A percentile compares a stretch with the other conserved stretches of the same genome.
These are phyloP conservation scores for Coniochaeta prunicola DNA, from an alignment of 2,329 filamentous ascomycete genomes.

Conservation along the genomic window DNA sequence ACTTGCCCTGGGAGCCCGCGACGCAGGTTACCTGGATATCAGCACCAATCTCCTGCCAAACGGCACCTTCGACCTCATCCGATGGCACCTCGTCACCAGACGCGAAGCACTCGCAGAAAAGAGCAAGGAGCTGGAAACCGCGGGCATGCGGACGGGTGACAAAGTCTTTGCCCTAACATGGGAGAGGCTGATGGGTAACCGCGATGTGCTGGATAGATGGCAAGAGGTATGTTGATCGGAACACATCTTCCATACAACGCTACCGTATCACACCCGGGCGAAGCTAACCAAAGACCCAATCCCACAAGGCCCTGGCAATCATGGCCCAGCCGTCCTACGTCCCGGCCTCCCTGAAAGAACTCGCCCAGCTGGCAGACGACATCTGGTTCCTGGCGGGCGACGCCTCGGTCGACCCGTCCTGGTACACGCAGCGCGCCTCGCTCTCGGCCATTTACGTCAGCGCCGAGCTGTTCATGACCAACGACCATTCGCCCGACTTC, in stretches of 20 bases:
- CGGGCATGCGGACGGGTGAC: conserved; percentile 31
- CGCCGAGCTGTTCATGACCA: conserved; percentile 90
- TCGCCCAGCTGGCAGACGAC: conserved; percentile 80
- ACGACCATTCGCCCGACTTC: conserved; percentile 68
- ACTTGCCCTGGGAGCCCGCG: conserved; percentile 70
- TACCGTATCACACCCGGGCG: background rate
- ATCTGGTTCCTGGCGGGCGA: conserved; percentile 45
- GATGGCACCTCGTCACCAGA: conserved; percentile 65
- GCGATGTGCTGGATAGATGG: conserved; percentile 66
- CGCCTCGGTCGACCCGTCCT: conserved; percentile 65
- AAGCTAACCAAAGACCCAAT: background rate
- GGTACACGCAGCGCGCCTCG: conserved; percentile 65
- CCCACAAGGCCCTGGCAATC: conserved; percentile 66
- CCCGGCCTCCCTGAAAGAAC: conserved; percentile 67
- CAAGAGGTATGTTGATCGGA: conserved; percentile 62
- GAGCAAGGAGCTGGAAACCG: conserved; percentile 30
- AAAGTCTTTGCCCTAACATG: conserved; percentile 68
- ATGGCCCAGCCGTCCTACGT: conserved; percentile 83
- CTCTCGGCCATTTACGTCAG: conserved; percentile 57
- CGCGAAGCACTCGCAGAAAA: conserved; percentile 49
- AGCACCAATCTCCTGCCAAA: conserved; percentile 75
- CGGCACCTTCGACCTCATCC: conserved; percentile 74
- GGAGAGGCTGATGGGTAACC: conserved; percentile 70
- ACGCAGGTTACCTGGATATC: conserved; percentile 80
- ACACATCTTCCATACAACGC: background rate